These are phyloP conservation scores for Penicillium bovifimosum DNA, from an alignment of 495 filamentous ascomycete species.

Conservation along the genomic window DNA sequence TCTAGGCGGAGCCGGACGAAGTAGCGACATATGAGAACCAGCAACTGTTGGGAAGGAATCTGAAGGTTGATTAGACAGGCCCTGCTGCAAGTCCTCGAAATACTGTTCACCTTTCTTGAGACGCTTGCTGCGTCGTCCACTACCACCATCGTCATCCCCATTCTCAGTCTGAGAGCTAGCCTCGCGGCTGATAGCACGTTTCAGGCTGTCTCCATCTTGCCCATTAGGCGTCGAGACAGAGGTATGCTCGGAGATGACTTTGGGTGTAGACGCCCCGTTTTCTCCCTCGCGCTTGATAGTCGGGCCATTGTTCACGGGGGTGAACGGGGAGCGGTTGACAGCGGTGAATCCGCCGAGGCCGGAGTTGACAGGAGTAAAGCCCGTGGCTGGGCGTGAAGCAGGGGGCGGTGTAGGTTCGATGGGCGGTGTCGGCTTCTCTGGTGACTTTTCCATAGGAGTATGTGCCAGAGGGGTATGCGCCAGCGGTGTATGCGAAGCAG, in stretches of 20 bases:
- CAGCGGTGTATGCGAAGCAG: conserved; percentile 61
- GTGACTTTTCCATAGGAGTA: conserved; percentile 51
- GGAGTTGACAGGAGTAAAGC: conserved; percentile 79
- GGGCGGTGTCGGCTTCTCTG: conserved; percentile 33
- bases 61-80: conserved; percentile 33
- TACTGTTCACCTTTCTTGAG: conserved; percentile 76
- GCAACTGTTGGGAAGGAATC: conserved; percentile 85
- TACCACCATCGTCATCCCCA: conserved; percentile 61
- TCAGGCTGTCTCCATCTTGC: conserved; percentile 54
- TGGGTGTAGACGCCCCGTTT: conserved; percentile 40
- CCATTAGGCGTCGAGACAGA: conserved; percentile 49
- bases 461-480: conserved; percentile 36
- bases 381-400: conserved; percentile 45
- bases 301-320: conserved; percentile 44
- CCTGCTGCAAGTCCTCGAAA: conserved; percentile 4
- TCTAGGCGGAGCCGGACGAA: conserved; percentile 72
- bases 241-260: conserved; percentile 35
- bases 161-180: conserved; percentile 56
- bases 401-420: conserved; percentile 50
- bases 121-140: conserved; percentile 83
- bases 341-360: conserved; percentile 66
- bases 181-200: conserved; percentile 80
- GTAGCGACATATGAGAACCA: conserved; percentile 93
- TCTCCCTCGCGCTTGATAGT: conserved; percentile 48
- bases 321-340: conserved; percentile 56